Evolutionary conservation across 1,284 basidiomycete genomes (phyloP).

Genomic region (Melampsora americana): DNA sequence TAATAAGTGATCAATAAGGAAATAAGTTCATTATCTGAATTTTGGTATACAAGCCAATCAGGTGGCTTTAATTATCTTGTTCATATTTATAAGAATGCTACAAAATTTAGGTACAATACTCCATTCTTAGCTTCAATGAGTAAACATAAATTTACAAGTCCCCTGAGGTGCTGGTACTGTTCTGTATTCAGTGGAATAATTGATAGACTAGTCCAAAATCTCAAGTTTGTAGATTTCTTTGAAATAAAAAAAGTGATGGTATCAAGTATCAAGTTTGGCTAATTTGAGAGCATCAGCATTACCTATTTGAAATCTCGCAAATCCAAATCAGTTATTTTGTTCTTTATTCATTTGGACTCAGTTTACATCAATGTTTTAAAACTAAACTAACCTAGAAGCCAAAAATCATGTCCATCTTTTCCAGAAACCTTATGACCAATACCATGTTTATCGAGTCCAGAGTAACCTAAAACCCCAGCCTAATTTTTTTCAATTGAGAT

Average conservation of each 20-base stretch:
- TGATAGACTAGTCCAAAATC: too few relatives aligned
- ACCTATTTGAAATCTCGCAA: background rate
- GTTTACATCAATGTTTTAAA: background rate
- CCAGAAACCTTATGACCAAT: background rate
- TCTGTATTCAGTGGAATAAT: too few relatives aligned
- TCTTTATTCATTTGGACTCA: background rate
- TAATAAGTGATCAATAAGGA: too few relatives aligned
- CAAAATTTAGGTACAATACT: too few relatives aligned
- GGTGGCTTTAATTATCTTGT: too few relatives aligned
- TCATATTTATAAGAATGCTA: too few relatives aligned
- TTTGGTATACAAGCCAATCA: too few relatives aligned
- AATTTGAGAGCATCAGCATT: constrained; percentile 14
- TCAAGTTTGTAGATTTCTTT: too few relatives aligned
- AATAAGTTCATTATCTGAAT: too few relatives aligned
- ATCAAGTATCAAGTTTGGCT: constrained; percentile 5
- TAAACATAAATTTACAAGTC: too few relatives aligned
- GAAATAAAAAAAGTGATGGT: background rate
- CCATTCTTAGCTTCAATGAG: too few relatives aligned
- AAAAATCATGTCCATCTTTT: background rate
- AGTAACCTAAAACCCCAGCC: constrained; percentile 13
- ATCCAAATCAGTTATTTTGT: background rate
- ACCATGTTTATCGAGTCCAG: constrained; percentile 8
- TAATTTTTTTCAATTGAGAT: background rate
- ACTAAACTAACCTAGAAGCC: background rate
- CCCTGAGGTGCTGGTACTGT: too few relatives aligned